phyloP scores from a whole-genome alignment of 257 asterid genomes.

The Paraleonurus japonicus region DNA sequence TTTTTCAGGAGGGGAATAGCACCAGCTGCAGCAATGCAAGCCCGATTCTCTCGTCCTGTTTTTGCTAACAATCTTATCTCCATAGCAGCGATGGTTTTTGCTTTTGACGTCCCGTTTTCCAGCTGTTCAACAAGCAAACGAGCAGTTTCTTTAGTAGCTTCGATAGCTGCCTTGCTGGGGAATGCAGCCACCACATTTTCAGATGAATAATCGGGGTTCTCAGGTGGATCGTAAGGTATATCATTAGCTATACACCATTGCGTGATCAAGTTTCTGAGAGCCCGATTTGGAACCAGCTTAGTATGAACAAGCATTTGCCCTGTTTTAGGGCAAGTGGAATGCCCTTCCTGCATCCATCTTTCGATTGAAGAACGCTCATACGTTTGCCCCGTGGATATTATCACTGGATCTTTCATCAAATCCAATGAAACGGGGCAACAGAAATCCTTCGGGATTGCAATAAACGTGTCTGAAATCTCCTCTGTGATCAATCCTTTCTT shows the following conservation, averaged over 20 bases:
- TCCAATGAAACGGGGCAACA: constrained; percentile 77
- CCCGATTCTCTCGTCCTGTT: constrained; percentile 69
- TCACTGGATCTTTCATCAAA: constrained; percentile 86
- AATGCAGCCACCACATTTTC: constrained; percentile 39
- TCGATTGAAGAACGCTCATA: constrained; percentile 72
- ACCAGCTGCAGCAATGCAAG: constrained; percentile 78
- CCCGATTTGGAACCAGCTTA: constrained; percentile 64
- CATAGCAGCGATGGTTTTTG: constrained; percentile 68
- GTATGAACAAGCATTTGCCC: constrained; percentile 74
- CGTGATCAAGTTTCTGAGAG: constrained; percentile 64
- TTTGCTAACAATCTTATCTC: constrained; percentile 79
- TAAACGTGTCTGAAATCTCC: constrained; percentile 61
- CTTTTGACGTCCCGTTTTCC: constrained; percentile 50
- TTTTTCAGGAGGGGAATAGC: constrained; percentile 64
- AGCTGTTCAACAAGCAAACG: constrained; percentile 58
- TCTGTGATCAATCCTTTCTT: constrained; percentile 49
- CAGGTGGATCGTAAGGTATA: constrained; percentile 54
- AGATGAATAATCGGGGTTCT: constrained; percentile 44
- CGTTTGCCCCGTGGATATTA: constrained; percentile 85
- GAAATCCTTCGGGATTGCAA: constrained; percentile 70
- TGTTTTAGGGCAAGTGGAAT: constrained; percentile 71
- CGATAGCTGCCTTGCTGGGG: constrained; percentile 58
- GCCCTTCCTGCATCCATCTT: constrained; percentile 91
- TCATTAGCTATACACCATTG: constrained; percentile 79
- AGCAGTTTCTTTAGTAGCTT: constrained; percentile 69